Evolutionary conservation across 257 asterid species (phyloP).

Genomic region (Anisodus tanguticus): DNA sequence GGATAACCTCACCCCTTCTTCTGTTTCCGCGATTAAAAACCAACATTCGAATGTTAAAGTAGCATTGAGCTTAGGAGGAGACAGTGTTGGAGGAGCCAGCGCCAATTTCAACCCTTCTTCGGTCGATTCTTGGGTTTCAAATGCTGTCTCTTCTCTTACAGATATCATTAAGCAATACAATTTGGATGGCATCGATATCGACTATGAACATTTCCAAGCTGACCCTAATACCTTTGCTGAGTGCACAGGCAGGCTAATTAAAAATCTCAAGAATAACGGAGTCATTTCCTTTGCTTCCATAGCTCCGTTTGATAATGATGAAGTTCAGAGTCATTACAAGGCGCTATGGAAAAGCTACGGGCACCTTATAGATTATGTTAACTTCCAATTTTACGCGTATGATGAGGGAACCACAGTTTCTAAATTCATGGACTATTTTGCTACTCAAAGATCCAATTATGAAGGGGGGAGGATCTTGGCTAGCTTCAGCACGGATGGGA

Average conservation of each 20-base stretch:
- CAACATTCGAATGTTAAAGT: conserved; percentile 61
- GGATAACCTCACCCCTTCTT: conserved; percentile 55
- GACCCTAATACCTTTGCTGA: conserved; percentile 52
- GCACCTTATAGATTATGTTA: conserved; percentile 62
- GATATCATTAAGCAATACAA: conserved; percentile 51
- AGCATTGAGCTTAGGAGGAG: conserved; percentile 73
- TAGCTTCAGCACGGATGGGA: too few species aligned
- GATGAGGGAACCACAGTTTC: conserved; percentile 64
- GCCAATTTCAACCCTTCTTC: conserved; percentile 66
- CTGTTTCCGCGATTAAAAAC: conserved; percentile 55
- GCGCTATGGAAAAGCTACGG: conserved; percentile 68
- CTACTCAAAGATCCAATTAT: conserved; percentile 40
- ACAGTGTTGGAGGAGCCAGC: conserved; percentile 48
- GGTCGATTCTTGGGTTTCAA: conserved; percentile 66
- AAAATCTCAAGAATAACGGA: conserved; percentile 50
- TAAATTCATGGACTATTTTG: conserved; percentile 58
- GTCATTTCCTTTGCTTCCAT: conserved; percentile 76
- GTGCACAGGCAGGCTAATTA: conserved; percentile 57
- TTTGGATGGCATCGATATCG: conserved; percentile 74
- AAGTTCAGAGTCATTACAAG: conserved; percentile 68
- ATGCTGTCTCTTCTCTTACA: conserved; percentile 71
- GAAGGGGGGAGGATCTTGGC: too few species aligned
- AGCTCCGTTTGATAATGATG: conserved; percentile 70
- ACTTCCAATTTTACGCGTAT: conserved; percentile 82
- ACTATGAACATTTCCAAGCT: conserved; percentile 71